phyloP scores from a whole-genome alignment of 768 basidiomycete species.

The Boletus insuetus region DNA sequence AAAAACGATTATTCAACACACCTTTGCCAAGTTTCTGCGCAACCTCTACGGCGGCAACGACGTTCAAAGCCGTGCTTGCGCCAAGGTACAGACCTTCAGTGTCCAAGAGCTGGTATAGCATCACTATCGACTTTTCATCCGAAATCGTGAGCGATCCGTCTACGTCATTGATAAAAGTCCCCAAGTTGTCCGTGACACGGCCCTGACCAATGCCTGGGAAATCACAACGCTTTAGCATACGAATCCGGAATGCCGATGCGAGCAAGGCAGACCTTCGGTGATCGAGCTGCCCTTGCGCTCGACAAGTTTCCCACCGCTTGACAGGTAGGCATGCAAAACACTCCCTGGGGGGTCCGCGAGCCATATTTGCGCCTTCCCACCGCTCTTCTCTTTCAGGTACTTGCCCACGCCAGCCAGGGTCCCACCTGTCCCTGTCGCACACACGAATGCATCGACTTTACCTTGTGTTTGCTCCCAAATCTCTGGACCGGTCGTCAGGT shows the following conservation, averaged over 20 bases:
- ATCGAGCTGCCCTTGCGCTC: constrained; percentile 87
- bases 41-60: constrained; percentile 89
- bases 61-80: constrained; percentile 91
- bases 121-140: constrained; percentile 86
- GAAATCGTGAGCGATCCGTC: constrained; percentile 83
- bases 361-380: constrained; percentile 82
- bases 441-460: constrained; percentile 85
- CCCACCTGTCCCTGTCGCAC: constrained; percentile 94
- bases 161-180: constrained; percentile 72
- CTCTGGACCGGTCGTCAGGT: constrained; percentile 90
- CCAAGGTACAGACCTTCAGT: constrained; percentile 93
- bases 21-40: constrained; percentile 85
- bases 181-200: constrained; percentile 88
- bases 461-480: constrained; percentile 90
- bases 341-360: constrained; percentile 97
- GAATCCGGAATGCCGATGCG: neutral
- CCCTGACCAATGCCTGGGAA: constrained; percentile 91
- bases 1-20: constrained; percentile 18
- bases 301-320: constrained; percentile 70
- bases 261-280: constrained; percentile 67
- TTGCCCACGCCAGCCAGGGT: constrained; percentile 89
- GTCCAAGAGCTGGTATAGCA: constrained; percentile 92
- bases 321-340: constrained; percentile 80
- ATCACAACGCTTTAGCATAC: neutral
- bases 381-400: constrained; percentile 79